Base-by-base conservation (phyloP, 1,284 basidiomycete species). In the Trichosporon asahii region DNA sequence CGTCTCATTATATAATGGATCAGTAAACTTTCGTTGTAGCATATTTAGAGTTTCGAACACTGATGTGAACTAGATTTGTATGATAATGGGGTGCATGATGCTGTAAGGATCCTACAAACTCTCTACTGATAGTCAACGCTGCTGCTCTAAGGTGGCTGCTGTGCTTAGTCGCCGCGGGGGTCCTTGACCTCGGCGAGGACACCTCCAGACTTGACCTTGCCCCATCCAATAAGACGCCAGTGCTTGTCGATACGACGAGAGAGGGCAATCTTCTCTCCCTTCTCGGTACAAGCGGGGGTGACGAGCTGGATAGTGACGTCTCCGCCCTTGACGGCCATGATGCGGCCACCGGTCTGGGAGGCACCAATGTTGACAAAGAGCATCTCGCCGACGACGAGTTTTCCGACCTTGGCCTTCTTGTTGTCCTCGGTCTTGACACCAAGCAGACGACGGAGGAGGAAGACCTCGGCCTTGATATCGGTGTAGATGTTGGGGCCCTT, bases 381-480 rank as follows among this genome's bases (percentile, higher is more conserved):
- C 3, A 98, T 89, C 85, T 99, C 96, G 82, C 92, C 92, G 85
- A 97, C 97, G 68, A 90, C 88, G 64, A 98, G 88, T 84, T 98
- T 98, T 67, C 92, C 87, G 31, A 95, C 94, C 81, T 85, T 98
- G 64, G 96, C 97, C 83, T 96, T 93, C 84, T 98, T 98, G 86
- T 95, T 96, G 85, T 98, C 96, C 84, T 98, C 95, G 31, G 93
- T 94, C 84, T 96, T 95, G 76, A 98, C 97, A 84, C 96, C 96
- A n/a, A 99, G 88, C 72, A 99, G 85, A 74, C 97, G 89, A 74
- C 97, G 92, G 63, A 97, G 90, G 63, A 97, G 86, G 90, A 96
- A 97, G 75, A 95, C 83, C 71, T 83, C 81, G 66, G 83, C 83
- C 73, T 82, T 80, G 76, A 85, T 80, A 81, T 88, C 96, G 23